Evolutionary conservation across 352 stramenopile genomes (phyloP).

Genomic region (Phytopythium aichiense): DNA sequence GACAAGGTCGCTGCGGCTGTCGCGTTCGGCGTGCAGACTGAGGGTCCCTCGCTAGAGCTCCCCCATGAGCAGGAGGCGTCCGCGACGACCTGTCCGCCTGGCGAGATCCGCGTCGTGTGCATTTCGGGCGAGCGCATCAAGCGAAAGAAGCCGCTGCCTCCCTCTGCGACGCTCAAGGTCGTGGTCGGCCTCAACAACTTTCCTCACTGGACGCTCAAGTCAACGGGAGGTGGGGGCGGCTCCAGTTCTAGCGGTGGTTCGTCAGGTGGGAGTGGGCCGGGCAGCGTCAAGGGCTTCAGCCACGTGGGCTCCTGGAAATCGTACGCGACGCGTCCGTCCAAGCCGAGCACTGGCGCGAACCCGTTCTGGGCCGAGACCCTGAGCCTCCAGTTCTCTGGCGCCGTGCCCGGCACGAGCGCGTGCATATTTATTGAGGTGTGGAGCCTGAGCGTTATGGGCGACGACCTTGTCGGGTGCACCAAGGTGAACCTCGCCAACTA

Average conservation of each 20-base stretch:
- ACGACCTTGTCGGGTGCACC: slow-evolving; percentile 69
- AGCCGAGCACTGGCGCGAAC: slow-evolving; percentile 39
- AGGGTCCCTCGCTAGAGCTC: slow-evolving; percentile 51
- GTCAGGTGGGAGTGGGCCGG: slow-evolving; percentile 13
- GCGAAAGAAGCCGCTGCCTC: slow-evolving; percentile 43
- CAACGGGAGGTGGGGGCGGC: slow-evolving; percentile 9
- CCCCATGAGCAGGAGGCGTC: slow-evolving; percentile 60
- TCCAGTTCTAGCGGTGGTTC: slow-evolving; percentile 12
- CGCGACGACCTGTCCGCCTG: slow-evolving; percentile 61
- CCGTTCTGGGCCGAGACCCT: slow-evolving; percentile 81
- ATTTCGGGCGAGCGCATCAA: slow-evolving; percentile 54
- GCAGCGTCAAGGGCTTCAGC: slow-evolving; percentile 33
- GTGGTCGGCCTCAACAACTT: slow-evolving; percentile 71
- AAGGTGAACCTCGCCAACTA: slow-evolving; percentile 80
- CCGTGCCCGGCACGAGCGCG: slow-evolving; percentile 68
- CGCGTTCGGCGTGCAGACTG: slow-evolving; percentile 62
- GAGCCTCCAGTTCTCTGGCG: slow-evolving; percentile 68
- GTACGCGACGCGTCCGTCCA: slow-evolving; percentile 61
- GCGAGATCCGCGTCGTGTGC: slow-evolving; percentile 78
- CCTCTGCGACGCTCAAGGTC: slow-evolving; percentile 47
- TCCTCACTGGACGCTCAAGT: slow-evolving; percentile 58
- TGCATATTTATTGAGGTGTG: slow-evolving; percentile 77
- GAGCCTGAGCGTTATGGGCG: slow-evolving; percentile 68
- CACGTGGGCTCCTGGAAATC: slow-evolving; percentile 54
- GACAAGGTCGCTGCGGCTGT: slow-evolving; percentile 76